Base-by-base conservation (phyloP, 441 rosid genomes). In the Syzygium syzygioides region DNA sequence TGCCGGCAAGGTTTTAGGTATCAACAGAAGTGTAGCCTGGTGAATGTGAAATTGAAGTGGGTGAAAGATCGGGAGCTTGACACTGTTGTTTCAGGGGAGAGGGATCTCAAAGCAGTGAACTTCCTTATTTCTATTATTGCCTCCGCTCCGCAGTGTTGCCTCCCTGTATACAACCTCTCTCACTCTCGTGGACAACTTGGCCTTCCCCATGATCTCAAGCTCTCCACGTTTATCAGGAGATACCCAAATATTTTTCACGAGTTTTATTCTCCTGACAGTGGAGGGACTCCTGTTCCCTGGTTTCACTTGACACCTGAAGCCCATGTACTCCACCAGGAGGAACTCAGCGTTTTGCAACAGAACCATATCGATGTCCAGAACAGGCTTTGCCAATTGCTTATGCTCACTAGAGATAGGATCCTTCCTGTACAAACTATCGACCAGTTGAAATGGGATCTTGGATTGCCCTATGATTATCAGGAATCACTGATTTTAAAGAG, bases 381-480 rank as follows among this genome's bases (percentile, higher is more conserved):
- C 85, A 94, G 97, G 91, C 89, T 97, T 37, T 88, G 95, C 88
- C 94, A 94, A 90, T 90, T 97, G 92, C 96, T 97, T 87, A 97
- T 96, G 99, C 95, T 97, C 53, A 94, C 97, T 13, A 89, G 88
- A 79, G 91, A 95, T 9, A 93, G 93, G 91, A 91, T 87, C 50
- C 96, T 97, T 88, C 95, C 97, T 85, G 87, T 97, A 12, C 98
- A 97, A 79, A 94, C 97, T 5, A 88, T 97, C 86, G 98, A 96
- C 80, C 98, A 96, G 93, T 95, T 95, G 88, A 93, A 92, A 91
- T 97, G 98, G 98, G 99, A 97, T 92, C 66, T 97, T 86, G 99
- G 99, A 59, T 90, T 97, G 93, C 99, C 98, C 2, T 93, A 90
- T 89, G 91, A 94, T 90, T 95, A 96, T 62, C n/a, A n/a, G 76